Evolutionary conservation across 768 basidiomycete genomes (phyloP), one percentile per base, ranked within the genome.

Genomic region (Trametes cingulata): DNA sequence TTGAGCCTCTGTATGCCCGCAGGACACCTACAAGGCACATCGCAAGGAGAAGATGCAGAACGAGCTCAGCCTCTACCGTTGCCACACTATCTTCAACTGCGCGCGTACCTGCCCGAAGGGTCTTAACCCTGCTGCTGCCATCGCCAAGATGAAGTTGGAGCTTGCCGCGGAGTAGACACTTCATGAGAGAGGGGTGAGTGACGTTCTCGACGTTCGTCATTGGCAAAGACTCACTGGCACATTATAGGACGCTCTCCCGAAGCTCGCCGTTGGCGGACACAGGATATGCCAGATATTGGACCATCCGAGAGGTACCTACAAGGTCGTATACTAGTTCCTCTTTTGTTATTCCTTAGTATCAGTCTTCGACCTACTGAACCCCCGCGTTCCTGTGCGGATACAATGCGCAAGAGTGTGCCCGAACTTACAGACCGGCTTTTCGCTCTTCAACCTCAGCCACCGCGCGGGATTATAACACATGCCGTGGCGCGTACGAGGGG

Each of bases 31-130:
- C 70, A 83, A 82, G 12, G 83, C 85, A 2, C 81, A 93, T 71
- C 85, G 96, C 60, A 94, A 89, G 81, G 94, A 95, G 72, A 87
- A 86, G 69, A 81, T 99, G 65, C 92, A 98, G 77, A 99, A 99
- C 76, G 89, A 93, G 70, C 82, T 98, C 82, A 95, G 93, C 71
- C 76, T 99, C 73, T 99, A 97, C 80, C 86, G 96, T 59, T 98
- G 96, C 80, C 96, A 98, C 77, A 98, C 96, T 49, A 98, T 97
- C 78, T 97, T 98, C 82, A 97, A 97, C 77, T 93, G 93, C 90
- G 85, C 95, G 50, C 88, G 91, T 57, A 97, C 95, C n/a, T 98
- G 95, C 77, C 94, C 95, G 56, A 97, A 97, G 84, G 94, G 95
- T 55, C 83, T 96, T 65, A 95, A 96, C 78, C 94, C 93, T 3